Percentiles rank a stretch among this genome's conserved stretches.
Evolutionary conservation across 2,329 filamentous ascomycete species (phyloP).

Genomic region (Colletotrichum viniferum): DNA sequence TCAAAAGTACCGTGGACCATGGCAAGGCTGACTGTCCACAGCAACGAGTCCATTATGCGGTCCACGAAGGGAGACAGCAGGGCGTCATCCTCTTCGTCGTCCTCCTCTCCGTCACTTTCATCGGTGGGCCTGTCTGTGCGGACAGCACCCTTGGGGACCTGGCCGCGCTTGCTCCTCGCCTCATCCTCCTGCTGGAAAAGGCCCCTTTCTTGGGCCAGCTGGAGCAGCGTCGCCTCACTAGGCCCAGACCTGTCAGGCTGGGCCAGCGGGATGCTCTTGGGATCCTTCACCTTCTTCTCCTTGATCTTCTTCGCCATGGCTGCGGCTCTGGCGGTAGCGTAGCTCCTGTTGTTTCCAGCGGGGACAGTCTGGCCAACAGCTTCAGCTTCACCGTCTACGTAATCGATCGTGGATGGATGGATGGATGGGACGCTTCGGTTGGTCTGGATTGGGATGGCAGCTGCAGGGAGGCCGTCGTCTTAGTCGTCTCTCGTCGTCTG

Average conservation of each 20-base stretch:
- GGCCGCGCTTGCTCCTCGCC: slow-evolving; percentile 36
- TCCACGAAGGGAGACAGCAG: slow-evolving; percentile 50
- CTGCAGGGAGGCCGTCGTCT: not conserved
- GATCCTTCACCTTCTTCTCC: slow-evolving; percentile 53
- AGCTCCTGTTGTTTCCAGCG: not conserved
- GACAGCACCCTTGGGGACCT: slow-evolving; percentile 17
- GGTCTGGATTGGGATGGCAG: not conserved
- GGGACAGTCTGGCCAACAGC: not conserved
- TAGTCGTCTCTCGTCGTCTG: not conserved
- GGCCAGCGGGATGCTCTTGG: slow-evolving; percentile 61
- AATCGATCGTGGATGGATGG: not conserved
- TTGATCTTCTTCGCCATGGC: slow-evolving; percentile 38
- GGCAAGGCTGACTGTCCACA: slow-evolving; percentile 67
- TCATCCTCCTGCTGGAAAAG: slow-evolving; percentile 56
- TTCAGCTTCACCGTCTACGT: not conserved
- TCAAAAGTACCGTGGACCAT: slow-evolving; percentile 78
- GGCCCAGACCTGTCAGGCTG: slow-evolving; percentile 72
- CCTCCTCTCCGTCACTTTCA: slow-evolving; percentile 23
- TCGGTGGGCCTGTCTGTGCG: slow-evolving; percentile 9
- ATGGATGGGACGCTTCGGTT: not conserved
- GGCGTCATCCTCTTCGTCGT: slow-evolving; percentile 34
- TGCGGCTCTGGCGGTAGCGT: not conserved
- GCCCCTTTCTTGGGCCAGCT: slow-evolving; percentile 70
- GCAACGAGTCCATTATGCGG: slow-evolving; percentile 56
- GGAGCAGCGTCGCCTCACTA: slow-evolving; percentile 70